Evolutionary conservation across 1,284 basidiomycete genomes (phyloP), one percentile per base, ranked within the genome.

Genomic region (Pyrrhoderma noxium): DNA sequence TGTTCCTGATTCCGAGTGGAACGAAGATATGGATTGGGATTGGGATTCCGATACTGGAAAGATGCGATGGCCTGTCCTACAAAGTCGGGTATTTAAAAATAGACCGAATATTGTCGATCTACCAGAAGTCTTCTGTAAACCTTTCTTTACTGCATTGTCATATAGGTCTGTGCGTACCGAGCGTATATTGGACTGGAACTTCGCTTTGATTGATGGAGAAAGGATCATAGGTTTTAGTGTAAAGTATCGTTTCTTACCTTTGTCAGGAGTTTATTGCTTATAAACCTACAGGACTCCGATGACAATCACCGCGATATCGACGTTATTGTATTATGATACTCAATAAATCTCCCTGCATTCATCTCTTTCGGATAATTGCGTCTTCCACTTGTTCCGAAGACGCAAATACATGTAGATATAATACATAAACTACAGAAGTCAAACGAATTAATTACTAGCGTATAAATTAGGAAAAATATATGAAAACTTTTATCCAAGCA

Each of bases 191-290:
- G 48, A 51, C 37, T 55, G 49, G 53, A 39, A 52, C 25, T 45
- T 38, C 3, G 49, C 42, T n/a, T 19, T 55, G 38, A 16, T 55
- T 22, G 53, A 55, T 23, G 49, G 44, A 18, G 49, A 55, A 22
- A 49, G 49, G 14, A 48, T 55, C 8, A 52, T 55, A 16, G 53
- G 49, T 3, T 16, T 55, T 39, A 23, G 43, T 31, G 49, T 51
- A 19, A 45, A 31, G 27, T 31, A 31, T 11, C 27, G 5, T 31
- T 31, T 31, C n/a, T n/a, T n/a, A n/a, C n/a, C n/a, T n/a, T 31
- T 31, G 27, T 5, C 27, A 31, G 5, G 27, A n/a, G n/a, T n/a
- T n/a, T n/a, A n/a, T n/a, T n/a, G n/a, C n/a, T n/a, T n/a, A n/a
- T n/a, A n/a, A n/a, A n/a, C n/a, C n/a, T n/a, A n/a, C n/a, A n/a